Conservation (phyloP, 2,329 filamentous ascomycete genomes). For the Ceratocystis destructans region DNA sequence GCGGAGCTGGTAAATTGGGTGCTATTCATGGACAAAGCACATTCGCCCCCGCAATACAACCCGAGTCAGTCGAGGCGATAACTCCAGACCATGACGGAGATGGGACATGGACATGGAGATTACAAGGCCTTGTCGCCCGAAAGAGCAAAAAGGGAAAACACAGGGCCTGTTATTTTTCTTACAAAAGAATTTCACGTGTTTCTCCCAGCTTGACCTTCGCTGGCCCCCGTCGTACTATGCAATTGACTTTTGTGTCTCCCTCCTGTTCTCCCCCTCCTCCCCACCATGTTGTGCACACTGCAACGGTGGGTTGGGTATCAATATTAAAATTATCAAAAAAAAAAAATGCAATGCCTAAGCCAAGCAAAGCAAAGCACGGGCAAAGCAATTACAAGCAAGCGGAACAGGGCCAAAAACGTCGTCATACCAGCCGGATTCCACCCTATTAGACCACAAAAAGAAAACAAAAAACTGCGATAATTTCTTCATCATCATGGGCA, state of each 20-base stretch:
- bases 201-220: not conserved
- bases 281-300: not conserved
- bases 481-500: not conserved
- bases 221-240: not conserved
- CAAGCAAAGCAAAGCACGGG: constrained; percentile 1
- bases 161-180: not conserved
- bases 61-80: not conserved
- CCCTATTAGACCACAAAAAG: too few species aligned
- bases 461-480: not conserved
- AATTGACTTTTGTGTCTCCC: not conserved
- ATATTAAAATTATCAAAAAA: not conserved
- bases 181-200: too few species aligned
- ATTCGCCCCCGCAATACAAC: not conserved
- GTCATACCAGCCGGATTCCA: not conserved
- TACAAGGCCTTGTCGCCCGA: not conserved
- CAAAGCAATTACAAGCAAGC: not conserved
- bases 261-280: not conserved
- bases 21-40: not conserved
- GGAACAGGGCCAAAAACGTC: not conserved
- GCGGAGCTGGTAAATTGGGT: too few species aligned
- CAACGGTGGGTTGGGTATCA: not conserved
- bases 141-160: not conserved
- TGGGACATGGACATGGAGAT: too few species aligned
- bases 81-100: too few species aligned
- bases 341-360: not conserved